Conservation (phyloP, 495 filamentous ascomycete genomes). For the Glonium stellatum region DNA sequence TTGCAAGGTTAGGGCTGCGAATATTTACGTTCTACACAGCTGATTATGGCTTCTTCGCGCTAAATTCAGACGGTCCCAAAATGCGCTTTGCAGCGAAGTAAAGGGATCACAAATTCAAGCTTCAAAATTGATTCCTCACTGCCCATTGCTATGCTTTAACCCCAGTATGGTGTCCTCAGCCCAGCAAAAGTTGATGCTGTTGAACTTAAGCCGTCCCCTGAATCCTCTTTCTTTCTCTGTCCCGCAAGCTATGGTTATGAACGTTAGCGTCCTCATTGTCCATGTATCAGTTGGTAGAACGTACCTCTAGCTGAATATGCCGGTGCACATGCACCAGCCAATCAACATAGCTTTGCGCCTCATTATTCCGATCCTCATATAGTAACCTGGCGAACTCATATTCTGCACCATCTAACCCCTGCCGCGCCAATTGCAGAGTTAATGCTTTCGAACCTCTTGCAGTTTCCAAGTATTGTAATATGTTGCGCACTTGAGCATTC, state of each 20-base stretch:
- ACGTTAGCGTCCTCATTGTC: background rate
- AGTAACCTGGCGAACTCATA: conserved; percentile 90
- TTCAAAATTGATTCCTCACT: background rate
- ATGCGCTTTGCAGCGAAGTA: no score
- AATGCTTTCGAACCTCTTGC: conserved; percentile 80
- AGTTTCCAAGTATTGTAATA: conserved; percentile 76
- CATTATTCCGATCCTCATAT: conserved; percentile 93
- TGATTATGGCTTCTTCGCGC: no score
- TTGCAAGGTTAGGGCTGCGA: no score
- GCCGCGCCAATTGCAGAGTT: conserved; percentile 82
- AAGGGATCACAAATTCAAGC: background rate
- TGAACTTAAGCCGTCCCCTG: conserved; percentile 35
- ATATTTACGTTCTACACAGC: no score
- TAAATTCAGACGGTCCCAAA: no score
- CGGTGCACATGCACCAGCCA: conserved; percentile 96
- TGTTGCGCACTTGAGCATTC: conserved; percentile 89
- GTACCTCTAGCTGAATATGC: conserved; percentile 79
- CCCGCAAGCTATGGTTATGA: conserved; percentile 50
- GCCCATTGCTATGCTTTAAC: conserved; percentile 9
- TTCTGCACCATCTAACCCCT: conserved; percentile 91
- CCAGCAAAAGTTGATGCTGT: conserved; percentile 52
- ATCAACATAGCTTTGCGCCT: conserved; percentile 95
- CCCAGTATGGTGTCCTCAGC: conserved; percentile 68
- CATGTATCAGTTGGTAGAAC: conserved; percentile 22
- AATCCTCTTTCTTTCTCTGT: conserved; percentile 69